Evolutionary conservation across 495 filamentous ascomycete species (phyloP), one percentile per base, ranked within the genome.

Genomic region (Neurospora tetraspora): DNA sequence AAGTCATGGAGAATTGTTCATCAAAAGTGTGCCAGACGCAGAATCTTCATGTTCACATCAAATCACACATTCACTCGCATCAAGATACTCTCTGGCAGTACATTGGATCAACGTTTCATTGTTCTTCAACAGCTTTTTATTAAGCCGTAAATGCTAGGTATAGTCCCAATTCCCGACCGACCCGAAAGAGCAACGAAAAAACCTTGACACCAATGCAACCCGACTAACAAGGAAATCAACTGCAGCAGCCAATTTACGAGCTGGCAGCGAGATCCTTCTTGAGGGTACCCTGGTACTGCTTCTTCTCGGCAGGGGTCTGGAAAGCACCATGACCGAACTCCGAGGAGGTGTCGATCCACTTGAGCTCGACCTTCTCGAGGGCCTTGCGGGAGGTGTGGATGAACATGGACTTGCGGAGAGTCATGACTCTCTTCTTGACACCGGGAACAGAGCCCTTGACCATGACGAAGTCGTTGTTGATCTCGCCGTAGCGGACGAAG

Each of bases 281-380:
- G 91, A 99, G 92, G 68, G 94, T 96, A 86, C 96, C 96, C 85
- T 97, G 78, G 88, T 91, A 94, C 79, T 89, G 86, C 85, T 91
- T 91, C 94, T 99, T 99, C 92, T 99, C 96, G 81, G 92, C 92
- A 80, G 90, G 86, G 70, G 94, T 98, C 88, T 99, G 96, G 92
- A 97, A 99, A 82, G 93, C 96, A 90, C 96, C 96, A 88, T 99
- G 96, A 84, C 96, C 96, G 88, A 98, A 99, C 90, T 99, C 97
- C 86, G 94, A 97, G 68, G 94, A 97, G 77, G 96, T 99, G 81
- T 99, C 96, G 90, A 99, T 98, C 96, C 96, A 99, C 87, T 99
- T 99, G 86, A 99, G 92, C 74, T 98, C 94, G 81, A 98, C 91
- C 91, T 98, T 98, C 92, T 99, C 96, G 82, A 96, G 88, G 45